Percentiles rank a stretch among this genome's conserved stretches.
Conservation (phyloP, 805 yeast genomes). For the Candida coquimbonensis region DNA sequence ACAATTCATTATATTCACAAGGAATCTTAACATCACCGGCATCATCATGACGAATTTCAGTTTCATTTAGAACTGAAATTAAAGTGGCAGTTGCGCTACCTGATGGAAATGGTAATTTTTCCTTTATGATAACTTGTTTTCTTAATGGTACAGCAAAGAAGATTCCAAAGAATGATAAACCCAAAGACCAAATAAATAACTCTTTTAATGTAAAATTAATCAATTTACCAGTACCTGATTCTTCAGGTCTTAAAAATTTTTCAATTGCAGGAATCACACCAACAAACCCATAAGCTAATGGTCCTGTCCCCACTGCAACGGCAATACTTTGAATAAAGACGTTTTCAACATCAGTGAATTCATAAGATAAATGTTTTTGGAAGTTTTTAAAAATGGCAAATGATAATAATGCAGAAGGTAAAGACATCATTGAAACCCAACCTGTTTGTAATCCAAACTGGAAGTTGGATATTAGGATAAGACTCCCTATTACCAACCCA, state of each 20-base stretch:
- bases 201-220: conserved; percentile 38
- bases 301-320: conserved; percentile 97
- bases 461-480: conserved; percentile 83
- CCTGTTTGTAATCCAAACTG: conserved; percentile 97
- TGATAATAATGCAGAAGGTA: conserved; percentile 87
- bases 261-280: conserved; percentile 96
- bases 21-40: conserved; percentile 5
- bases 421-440: conserved; percentile 99
- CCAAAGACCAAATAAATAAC: conserved; percentile 74
- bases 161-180: conserved; percentile 90
- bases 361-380: conserved; percentile 28
- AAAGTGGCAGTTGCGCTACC: conserved; percentile 95
- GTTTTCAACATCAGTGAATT: conserved; percentile 85
- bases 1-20: conserved; percentile 11
- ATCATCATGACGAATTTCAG: conserved; percentile 33
- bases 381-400: conserved; percentile 71
- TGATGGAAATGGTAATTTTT: conserved; percentile 86
- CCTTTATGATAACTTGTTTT: conserved; percentile 79
- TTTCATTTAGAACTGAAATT: conserved; percentile 78
- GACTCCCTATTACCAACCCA: conserved; percentile 80
- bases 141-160: conserved; percentile 90
- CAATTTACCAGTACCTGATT: conserved; percentile 50
- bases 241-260: conserved; percentile 71
- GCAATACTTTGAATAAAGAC: conserved; percentile 89
- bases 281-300: conserved; percentile 88